Percentiles rank a stretch among this genome's conserved stretches.
Evolutionary conservation across 2,329 filamentous ascomycete genomes (phyloP).

Genomic region (Cercospora beticola): DNA sequence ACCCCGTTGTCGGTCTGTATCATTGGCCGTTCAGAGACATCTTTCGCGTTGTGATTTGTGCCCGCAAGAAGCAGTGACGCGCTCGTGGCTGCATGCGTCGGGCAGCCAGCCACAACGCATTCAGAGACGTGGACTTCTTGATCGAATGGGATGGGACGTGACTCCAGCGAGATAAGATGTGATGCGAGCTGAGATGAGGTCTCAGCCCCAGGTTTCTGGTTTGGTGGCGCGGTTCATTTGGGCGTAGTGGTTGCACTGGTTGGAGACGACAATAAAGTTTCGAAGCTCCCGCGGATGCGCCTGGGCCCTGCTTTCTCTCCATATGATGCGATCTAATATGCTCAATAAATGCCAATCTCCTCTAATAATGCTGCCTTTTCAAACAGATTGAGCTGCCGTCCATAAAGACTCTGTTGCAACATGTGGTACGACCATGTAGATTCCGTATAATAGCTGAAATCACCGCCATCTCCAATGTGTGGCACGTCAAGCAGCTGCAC

Average conservation of each 20-base stretch:
- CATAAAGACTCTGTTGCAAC: conserved; percentile 4
- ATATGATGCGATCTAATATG: background rate
- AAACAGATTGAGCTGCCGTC: background rate
- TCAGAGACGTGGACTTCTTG: background rate
- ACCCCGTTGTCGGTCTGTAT: background rate
- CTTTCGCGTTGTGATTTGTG: background rate
- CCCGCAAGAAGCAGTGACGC: background rate
- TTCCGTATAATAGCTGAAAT: conserved; percentile 4
- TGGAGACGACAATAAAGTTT: background rate
- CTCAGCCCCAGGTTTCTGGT: background rate
- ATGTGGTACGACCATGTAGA: background rate
- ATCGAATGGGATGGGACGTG: background rate
- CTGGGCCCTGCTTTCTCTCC: background rate
- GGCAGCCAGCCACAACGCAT: background rate
- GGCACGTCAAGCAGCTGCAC: conserved; percentile 9
- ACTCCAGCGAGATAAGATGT: background rate
- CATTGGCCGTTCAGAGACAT: background rate
- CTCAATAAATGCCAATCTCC: background rate
- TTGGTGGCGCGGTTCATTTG: background rate
- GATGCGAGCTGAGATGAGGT: background rate
- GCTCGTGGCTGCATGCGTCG: background rate
- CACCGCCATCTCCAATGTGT: background rate
- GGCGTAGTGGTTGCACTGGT: background rate
- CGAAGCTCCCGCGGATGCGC: background rate
- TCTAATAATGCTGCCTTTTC: conserved; percentile 12